phyloP scores from a whole-genome alignment of 805 yeast species.

The Starmerella floricola region DNA sequence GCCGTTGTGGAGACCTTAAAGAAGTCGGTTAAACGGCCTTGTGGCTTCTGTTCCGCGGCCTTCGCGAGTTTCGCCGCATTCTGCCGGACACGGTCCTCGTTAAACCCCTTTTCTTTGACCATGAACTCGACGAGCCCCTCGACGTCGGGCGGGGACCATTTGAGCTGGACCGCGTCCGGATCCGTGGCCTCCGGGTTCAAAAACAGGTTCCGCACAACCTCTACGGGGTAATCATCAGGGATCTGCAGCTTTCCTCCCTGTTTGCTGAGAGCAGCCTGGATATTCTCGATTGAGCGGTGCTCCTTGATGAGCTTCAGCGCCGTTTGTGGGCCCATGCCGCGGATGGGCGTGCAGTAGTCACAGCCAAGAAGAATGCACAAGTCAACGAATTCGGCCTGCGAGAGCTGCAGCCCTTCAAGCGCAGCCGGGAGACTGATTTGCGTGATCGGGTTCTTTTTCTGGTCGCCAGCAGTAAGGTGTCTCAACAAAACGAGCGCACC shows the following conservation, averaged over 20 bases:
- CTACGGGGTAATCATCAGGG: slow-evolving; percentile 91
- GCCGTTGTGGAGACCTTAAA: slow-evolving; percentile 41
- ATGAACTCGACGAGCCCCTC: slow-evolving; percentile 72
- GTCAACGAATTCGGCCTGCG: slow-evolving; percentile 66
- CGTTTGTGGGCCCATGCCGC: slow-evolving; percentile 93
- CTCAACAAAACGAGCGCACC: slow-evolving; percentile 72
- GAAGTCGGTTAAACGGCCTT: slow-evolving; percentile 86
- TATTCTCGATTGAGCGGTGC: slow-evolving; percentile 66
- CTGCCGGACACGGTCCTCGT: slow-evolving; percentile 77
- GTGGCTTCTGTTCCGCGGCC: slow-evolving; percentile 73
- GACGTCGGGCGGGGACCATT: slow-evolving; percentile 82
- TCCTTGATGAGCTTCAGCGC: slow-evolving; percentile 81
- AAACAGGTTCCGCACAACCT: slow-evolving; percentile 76
- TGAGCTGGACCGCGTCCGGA: slow-evolving; percentile 51
- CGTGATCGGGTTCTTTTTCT: slow-evolving; percentile 81
- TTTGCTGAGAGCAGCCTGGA: slow-evolving; percentile 48
- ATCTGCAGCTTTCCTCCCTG: slow-evolving; percentile 56
- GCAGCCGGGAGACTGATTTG: slow-evolving; percentile 62
- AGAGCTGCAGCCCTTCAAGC: slow-evolving; percentile 66
- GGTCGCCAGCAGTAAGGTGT: slow-evolving; percentile 88
- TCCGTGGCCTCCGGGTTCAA: slow-evolving; percentile 65
- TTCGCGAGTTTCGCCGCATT: slow-evolving; percentile 81
- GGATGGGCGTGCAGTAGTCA: slow-evolving; percentile 91
- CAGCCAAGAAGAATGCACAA: slow-evolving; percentile 89
- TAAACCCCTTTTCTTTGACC: slow-evolving; percentile 81